phyloP scores from a whole-genome alignment of 176 grass and related monocot species.

The Lolium perenne region DNA sequence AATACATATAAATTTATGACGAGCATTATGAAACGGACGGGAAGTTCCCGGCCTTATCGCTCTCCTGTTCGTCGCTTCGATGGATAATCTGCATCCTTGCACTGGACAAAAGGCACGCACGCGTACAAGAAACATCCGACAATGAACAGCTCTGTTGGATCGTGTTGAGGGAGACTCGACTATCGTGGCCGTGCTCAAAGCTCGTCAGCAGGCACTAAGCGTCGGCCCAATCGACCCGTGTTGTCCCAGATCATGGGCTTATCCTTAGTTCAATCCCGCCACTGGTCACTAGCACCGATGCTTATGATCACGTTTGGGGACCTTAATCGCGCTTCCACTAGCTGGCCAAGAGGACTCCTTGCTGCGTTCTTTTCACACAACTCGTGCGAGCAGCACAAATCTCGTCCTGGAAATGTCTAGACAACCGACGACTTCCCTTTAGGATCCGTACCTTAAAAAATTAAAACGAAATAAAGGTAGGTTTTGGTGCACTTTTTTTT shows the following conservation, averaged over 20 bases:
- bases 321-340: slow-evolving; percentile 15
- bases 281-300: not conserved
- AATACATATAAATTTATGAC: too few relatives aligned
- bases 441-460: too few relatives aligned
- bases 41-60: not conserved
- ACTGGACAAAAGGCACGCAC: not conserved
- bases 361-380: not conserved
- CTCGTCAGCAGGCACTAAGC: slow-evolving; percentile 30
- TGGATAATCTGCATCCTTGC: not conserved
- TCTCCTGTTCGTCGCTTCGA: slow-evolving; percentile 7
- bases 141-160: not conserved
- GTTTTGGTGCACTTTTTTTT: too few relatives aligned
- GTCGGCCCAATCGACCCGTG: slow-evolving; percentile 56
- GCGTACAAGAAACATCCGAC: not conserved
- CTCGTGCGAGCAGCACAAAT: not conserved
- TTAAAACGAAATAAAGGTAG: too few relatives aligned
- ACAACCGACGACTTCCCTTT: too few relatives aligned
- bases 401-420: too few relatives aligned
- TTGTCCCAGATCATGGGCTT: slow-evolving; percentile 20
- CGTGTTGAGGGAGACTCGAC: not conserved
- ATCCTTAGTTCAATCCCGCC: slow-evolving; percentile 30
- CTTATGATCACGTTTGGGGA: slow-evolving; percentile 27
- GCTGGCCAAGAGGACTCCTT: not conserved
- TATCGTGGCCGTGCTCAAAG: not conserved
- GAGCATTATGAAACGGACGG: too few relatives aligned